These are phyloP conservation scores for Fusarium illudens DNA, from an alignment of 2,329 filamentous ascomycete species.

Conservation along the genomic window DNA sequence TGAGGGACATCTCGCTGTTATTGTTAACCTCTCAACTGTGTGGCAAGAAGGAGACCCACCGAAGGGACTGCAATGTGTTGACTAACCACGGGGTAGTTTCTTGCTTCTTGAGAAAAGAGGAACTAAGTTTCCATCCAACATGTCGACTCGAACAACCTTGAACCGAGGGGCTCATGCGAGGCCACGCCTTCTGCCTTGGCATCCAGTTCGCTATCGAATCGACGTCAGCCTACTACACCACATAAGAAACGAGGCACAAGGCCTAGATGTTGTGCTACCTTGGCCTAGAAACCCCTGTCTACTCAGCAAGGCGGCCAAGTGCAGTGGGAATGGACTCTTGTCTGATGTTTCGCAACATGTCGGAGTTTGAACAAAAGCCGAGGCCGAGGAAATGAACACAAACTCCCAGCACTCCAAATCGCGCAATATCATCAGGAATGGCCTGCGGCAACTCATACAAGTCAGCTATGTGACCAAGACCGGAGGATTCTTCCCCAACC, in stretches of 20 bases:
- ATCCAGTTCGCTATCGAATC: neutral
- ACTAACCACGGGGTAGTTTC: neutral
- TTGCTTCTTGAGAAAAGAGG: neutral
- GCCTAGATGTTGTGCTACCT: constrained; percentile 16
- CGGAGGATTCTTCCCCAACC: neutral
- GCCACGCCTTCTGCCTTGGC: neutral
- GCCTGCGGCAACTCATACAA: neutral
- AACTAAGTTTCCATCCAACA: neutral
- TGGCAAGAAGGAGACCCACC: neutral
- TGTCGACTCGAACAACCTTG: neutral
- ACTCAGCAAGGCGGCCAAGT: neutral
- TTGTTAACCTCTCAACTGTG: neutral
- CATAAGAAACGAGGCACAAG: constrained; percentile 15
- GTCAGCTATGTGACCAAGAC: neutral
- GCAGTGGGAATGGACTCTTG: constrained; percentile 7
- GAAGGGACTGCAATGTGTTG: neutral
- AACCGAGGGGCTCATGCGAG: neutral
- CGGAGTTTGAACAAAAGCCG: constrained; percentile 29
- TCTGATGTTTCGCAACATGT: constrained; percentile 23
- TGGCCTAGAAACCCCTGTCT: neutral
- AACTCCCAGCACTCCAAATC: neutral
- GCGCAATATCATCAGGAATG: neutral
- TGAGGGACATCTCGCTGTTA: neutral
- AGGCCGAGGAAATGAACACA: constrained; percentile 15
- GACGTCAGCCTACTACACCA: constrained; percentile 6